Evolutionary conservation across 2,329 filamentous ascomycete genomes (phyloP).

Genomic region (Hymenoscyphus scutula): DNA sequence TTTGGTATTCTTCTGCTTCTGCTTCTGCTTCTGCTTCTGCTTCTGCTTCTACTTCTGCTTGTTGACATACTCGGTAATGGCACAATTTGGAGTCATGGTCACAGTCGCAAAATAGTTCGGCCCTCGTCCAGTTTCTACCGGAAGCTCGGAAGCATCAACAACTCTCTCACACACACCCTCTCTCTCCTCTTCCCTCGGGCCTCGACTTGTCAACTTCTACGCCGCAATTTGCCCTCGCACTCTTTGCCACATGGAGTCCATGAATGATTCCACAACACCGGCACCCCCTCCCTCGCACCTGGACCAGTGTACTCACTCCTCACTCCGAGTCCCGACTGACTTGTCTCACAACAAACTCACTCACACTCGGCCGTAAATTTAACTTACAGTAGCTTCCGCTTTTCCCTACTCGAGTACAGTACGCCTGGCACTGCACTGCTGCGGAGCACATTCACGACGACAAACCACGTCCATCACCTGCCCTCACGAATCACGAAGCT

Average conservation of each 20-base stretch:
- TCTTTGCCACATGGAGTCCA: slow-evolving; percentile 1
- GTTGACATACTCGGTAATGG: too few relatives aligned
- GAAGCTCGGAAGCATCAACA: not conserved
- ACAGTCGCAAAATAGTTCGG: not conserved
- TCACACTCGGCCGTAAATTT: too few relatives aligned
- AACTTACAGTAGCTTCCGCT: too few relatives aligned
- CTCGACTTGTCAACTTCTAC: too few relatives aligned
- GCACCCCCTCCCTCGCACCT: too few relatives aligned
- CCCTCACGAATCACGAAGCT: not conserved
- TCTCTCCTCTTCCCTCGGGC: too few relatives aligned
- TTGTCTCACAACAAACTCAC: too few relatives aligned
- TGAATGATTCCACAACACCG: not conserved
- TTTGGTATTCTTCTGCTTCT: not conserved
- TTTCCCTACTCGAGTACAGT: too few relatives aligned
- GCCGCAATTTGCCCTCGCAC: not conserved
- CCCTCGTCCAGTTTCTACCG: not conserved
- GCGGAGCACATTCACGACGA: not conserved
- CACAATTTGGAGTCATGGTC: not conserved
- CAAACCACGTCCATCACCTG: not conserved
- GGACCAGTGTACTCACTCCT: not conserved
- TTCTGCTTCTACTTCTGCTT: too few relatives aligned
- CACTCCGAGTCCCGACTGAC: not conserved
- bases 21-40: too few relatives aligned
- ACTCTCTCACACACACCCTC: too few relatives aligned
- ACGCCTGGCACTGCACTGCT: too few relatives aligned